phyloP scores from a whole-genome alignment of 331 rosid species.

The Cydonia oblonga region DNA sequence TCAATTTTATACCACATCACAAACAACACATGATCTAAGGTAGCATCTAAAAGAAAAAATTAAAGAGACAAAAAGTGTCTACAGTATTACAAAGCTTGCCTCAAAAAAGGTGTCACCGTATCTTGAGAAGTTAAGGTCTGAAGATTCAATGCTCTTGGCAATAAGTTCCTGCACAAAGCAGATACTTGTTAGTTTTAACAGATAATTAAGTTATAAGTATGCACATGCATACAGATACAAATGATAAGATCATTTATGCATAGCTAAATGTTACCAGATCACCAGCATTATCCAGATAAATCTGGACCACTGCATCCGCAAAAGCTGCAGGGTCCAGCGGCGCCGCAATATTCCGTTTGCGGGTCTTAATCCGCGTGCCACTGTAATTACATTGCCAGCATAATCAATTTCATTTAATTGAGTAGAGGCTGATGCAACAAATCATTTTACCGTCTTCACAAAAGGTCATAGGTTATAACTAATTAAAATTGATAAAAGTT shows the following conservation, averaged over 20 bases:
- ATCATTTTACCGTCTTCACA: neutral
- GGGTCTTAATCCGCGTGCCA: conserved; percentile 99
- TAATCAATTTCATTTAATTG: neutral
- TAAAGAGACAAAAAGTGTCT: neutral
- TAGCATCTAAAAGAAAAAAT: neutral
- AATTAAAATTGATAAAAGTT: no score
- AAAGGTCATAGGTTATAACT: no score
- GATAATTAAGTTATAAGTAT: neutral
- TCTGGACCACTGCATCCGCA: conserved; percentile 99
- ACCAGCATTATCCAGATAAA: conserved; percentile 99
- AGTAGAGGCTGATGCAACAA: neutral
- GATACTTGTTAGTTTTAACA: neutral
- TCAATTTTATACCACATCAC: neutral
- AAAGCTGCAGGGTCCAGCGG: conserved; percentile 99
- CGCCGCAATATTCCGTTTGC: conserved; percentile 99
- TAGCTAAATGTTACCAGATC: conserved; percentile 64
- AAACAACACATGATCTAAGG: neutral
- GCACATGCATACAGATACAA: neutral
- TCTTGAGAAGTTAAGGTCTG: conserved; percentile 95
- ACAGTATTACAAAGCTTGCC: conserved; percentile 32
- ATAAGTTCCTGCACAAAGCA: conserved; percentile 58
- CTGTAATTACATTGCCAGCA: conserved; percentile 18
- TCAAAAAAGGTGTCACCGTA: conserved; percentile 98
- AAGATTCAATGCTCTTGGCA: conserved; percentile 73
- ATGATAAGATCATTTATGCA: neutral